Percentiles rank a stretch among this genome's conserved stretches.
Conservation (phyloP, 768 basidiomycete species). For the Kondoa subrosea region DNA sequence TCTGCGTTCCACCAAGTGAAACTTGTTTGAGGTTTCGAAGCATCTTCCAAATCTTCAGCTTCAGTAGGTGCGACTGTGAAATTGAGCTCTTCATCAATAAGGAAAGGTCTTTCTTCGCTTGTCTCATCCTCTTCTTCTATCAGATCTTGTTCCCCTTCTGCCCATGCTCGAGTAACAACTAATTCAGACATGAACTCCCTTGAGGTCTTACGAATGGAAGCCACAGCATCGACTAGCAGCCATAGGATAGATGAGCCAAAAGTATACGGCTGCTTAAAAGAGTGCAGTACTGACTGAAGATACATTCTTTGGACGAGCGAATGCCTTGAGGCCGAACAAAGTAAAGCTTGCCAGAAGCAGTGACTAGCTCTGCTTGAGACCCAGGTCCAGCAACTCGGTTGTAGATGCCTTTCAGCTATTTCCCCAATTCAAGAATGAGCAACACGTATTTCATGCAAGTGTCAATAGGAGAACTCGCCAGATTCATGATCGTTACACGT, state of each 20-base stretch:
- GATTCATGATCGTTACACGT: too few relatives aligned
- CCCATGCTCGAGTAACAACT: slow-evolving; percentile 88
- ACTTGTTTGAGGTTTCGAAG: slow-evolving; percentile 45
- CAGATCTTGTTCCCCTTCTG: slow-evolving; percentile 88
- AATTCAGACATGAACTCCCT: slow-evolving; percentile 63
- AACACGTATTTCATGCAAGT: neutral
- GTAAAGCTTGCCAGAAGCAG: slow-evolving; percentile 53
- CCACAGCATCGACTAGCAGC: slow-evolving; percentile 90
- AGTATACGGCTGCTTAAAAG: slow-evolving; percentile 74
- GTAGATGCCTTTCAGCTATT: neutral
- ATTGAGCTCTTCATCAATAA: slow-evolving; percentile 75
- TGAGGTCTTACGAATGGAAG: slow-evolving; percentile 63
- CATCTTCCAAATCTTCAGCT: slow-evolving; percentile 38
- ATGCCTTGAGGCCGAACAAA: slow-evolving; percentile 80
- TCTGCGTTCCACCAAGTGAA: slow-evolving; percentile 78
- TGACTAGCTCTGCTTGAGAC: neutral
- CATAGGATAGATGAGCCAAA: slow-evolving; percentile 86
- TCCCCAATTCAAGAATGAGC: neutral
- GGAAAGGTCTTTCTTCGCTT: slow-evolving; percentile 70
- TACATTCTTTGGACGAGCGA: slow-evolving; percentile 83
- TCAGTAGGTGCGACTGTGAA: slow-evolving; percentile 48
- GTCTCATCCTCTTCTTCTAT: slow-evolving; percentile 73
- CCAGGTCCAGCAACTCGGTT: neutral
- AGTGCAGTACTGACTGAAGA: slow-evolving; percentile 86
- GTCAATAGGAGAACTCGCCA: neutral